Base-by-base conservation (phyloP, 805 yeast species). In the Saccharomycodes ludwigii region DNA sequence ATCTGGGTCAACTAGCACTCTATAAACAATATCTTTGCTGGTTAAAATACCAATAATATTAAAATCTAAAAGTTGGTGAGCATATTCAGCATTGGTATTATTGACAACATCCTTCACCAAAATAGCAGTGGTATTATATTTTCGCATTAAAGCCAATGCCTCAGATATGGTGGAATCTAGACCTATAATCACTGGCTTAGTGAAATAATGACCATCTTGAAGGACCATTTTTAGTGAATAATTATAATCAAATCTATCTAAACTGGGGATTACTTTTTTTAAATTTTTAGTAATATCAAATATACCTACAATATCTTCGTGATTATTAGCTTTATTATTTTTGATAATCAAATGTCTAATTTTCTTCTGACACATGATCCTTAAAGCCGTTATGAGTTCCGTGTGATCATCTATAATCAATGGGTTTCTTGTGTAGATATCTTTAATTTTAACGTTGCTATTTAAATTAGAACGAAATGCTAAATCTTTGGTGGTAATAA, bases 401-500 rank as follows among this genome's bases (percentile, higher is more conserved):
- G n/a, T n/a, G n/a, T n/a, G n/a, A n/a, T n/a, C n/a, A 20, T 56
- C 60, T 9, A 58, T 50, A 19, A 52, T 52, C 16, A 49, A 44
- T 0, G 70, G 70, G 12, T 44, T 45, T 2, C 38, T 40, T 0
- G 70, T 59, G 68, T 63, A 61, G 9, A 65, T 61, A 16, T 47
- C 45, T 20, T 46, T 49, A 4, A 63, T 60, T 4, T 41, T 40
- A 2, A 60, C 1, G 57, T 53, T 24, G 50, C 47, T 15, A 52
- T 25, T 5, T 48, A 55, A 16, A 37, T 31, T 0, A 62, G 61
- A 11, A 57, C 54, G 4, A 59, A 61, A 61, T 0, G 68, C 68
- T n/a, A 65, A 43, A 40, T 65, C 71, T 36, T 61, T 63, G 0
- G 70, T 62, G 1, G 71, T 65, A 29, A 61, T 50, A 6, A 65